Evolutionary conservation across 2,329 filamentous ascomycete genomes (phyloP).

Genomic region (Aspergillus sp.): DNA sequence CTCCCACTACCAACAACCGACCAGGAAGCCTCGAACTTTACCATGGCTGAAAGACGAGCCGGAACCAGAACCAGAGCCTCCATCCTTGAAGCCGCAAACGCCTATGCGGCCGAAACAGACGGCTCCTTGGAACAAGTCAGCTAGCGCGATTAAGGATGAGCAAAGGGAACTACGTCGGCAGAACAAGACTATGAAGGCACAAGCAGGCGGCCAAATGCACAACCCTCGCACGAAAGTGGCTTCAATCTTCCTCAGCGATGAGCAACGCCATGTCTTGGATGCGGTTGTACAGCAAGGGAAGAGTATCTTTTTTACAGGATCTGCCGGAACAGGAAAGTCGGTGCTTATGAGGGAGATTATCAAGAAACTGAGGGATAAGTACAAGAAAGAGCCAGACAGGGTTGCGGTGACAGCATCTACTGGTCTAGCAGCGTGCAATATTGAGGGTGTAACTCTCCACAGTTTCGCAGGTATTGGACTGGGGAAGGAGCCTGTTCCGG

Average conservation of each 20-base stretch:
- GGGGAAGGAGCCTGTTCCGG: conserved; percentile 80
- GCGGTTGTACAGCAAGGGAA: conserved; percentile 77
- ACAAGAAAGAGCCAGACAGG: conserved; percentile 73
- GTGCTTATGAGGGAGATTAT: conserved; percentile 94
- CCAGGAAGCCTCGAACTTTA: conserved; percentile 64
- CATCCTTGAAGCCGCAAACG: conserved; percentile 40
- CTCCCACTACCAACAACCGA: conserved; percentile 43
- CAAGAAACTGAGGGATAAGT: conserved; percentile 73
- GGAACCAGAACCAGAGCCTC: conserved; percentile 23
- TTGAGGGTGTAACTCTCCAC: conserved; percentile 92
- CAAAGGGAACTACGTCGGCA: conserved; percentile 71
- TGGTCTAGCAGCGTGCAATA: conserved; percentile 92
- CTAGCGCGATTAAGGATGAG: conserved; percentile 74
- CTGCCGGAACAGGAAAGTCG: conserved; percentile 94
- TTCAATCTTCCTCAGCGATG: conserved; percentile 73
- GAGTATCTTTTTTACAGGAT: conserved; percentile 97
- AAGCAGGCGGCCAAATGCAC: conserved; percentile 43
- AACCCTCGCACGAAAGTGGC: conserved; percentile 44
- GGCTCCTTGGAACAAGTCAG: conserved; percentile 71
- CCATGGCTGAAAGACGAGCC: conserved; percentile 54
- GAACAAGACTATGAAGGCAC: conserved; percentile 51
- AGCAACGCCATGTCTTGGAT: conserved; percentile 81
- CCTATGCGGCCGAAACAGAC: conserved; percentile 46
- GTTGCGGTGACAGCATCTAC: conserved; percentile 95
- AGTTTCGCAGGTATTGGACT: conserved; percentile 95